A percentile compares a stretch with the other conserved stretches of the same genome.
These are phyloP conservation scores for Talaromyces sp. DNA, from an alignment of 2,329 filamentous ascomycete genomes.

Conservation along the genomic window DNA sequence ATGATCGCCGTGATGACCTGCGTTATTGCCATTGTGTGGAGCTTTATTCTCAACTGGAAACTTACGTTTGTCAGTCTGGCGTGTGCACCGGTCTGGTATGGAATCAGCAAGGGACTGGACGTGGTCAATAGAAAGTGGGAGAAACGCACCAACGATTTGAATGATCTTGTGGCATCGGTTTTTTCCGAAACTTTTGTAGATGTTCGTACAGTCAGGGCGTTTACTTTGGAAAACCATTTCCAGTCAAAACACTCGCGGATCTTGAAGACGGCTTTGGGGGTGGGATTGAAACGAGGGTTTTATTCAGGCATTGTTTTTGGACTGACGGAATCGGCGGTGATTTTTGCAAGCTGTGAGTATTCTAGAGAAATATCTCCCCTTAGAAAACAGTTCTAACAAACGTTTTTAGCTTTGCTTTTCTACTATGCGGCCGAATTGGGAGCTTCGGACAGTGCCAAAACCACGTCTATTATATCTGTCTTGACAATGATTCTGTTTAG, in stretches of 20 bases:
- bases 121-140: conserved; percentile 68
- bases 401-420: conserved; percentile 62
- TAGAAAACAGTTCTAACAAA: neutral
- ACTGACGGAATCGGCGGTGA: conserved; percentile 65
- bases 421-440: conserved; percentile 72
- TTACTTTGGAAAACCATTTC: conserved; percentile 72
- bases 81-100: conserved; percentile 62
- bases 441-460: conserved; percentile 42
- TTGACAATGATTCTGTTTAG: conserved; percentile 81
- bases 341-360: conserved; percentile 58
- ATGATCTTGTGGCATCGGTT: conserved; percentile 46
- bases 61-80: conserved; percentile 71
- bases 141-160: conserved; percentile 57
- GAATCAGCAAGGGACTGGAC: conserved; percentile 61
- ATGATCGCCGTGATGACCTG: conserved; percentile 65
- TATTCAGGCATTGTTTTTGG: conserved; percentile 70
- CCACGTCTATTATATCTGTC: conserved; percentile 63
- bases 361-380: neutral
- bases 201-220: conserved; percentile 69
- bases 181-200: conserved; percentile 62
- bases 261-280: conserved; percentile 47
- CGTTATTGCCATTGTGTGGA: conserved; percentile 66
- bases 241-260: conserved; percentile 54
- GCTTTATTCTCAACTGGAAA: conserved; percentile 69
- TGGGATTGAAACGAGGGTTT: conserved; percentile 61